Base-by-base conservation (phyloP, 2,329 filamentous ascomycete genomes). In the Xylaria sp. region DNA sequence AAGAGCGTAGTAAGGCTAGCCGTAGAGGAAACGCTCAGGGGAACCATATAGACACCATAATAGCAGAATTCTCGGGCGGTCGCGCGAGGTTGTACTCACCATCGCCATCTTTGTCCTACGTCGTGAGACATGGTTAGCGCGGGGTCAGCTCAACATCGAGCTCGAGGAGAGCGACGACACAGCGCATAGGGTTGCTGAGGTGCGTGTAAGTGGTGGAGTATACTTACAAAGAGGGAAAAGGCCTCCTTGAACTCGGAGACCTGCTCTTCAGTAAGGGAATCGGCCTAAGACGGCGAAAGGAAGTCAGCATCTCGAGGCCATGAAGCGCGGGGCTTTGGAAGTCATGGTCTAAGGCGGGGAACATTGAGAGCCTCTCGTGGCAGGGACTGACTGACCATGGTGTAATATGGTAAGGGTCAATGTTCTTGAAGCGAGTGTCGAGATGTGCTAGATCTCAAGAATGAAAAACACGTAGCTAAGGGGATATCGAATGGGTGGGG, bases 161-260 rank as follows among this genome's bases (percentile, higher is more conserved):
- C 27, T 48, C 10, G 16, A 16, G 53, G 5, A 47, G 13, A 8
- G 65, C 35, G 37, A 40, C 27, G 47, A 47, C 32, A 58, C 8
- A 60, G 44, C 9, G 47, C 27, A 16, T 13, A 18, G 23, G 37
- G 37, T 5, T n/a, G 12, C 16, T 44, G 23, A 16, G 21, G 6
- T 18, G 5, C n/a, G 61, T 27, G 25, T 42, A 21, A 6, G 53
- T 16, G 16, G 18, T 21, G 27, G 21, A 29, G 13, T 23, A 51
- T 27, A 84, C 96, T 91, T 91, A 99, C 96, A 85, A 99, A 99
- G 75, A 99, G 93, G 82, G 96, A 99, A 87, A 99, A 99, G 65
- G 96, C 96, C 87, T 99, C 96, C 92, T 98, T 99, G 89, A 98
- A 99, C 87, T 99, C 96, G 82, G 96, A 98, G 82, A 99, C 96